Base-by-base conservation (phyloP, 768 basidiomycete genomes). In the Obba rivulosa region DNA sequence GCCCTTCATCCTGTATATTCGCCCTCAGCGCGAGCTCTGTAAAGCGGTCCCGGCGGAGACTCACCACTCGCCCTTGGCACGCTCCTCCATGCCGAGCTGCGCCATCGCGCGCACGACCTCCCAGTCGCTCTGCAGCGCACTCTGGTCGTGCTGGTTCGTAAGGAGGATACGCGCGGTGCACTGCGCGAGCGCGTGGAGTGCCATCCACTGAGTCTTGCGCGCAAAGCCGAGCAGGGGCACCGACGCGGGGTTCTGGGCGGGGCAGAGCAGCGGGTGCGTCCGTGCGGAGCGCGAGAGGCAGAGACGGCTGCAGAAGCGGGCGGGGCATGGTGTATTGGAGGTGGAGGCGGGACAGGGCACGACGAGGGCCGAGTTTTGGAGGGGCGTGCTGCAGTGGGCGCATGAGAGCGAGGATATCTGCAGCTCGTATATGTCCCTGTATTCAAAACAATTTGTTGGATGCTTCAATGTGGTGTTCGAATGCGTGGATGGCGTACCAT, bases 271-370 rank as follows among this genome's bases (percentile, higher is more conserved):
- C 0, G 85, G 78, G 52, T 92, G 89, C 0, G 73, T 72, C 50
- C 73, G 74, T 1, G 74, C 75, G 0, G 86, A 80, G 34, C 87
- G 81, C 14, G 76, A 64, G 13, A 81, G 74, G 60, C 92, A 94
- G 1, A 90, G 76, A 2, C 88, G 77, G 51, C 81, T 87, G 70
- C 92, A 94, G 68, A 90, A 94, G 38, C 80, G 73, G 9, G 77
- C 76, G 3, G 79, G 72, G 54, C 89, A 91, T 22, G 63, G 61
- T 10, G 66, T 34, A 25, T 45, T 36, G 7, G 53, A 45, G 1
- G 67, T 53, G 2, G 71, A 68, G 8, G 69, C 60, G 9, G 76
- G 66, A 59, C 87, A 89, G 5, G 75, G 59, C 17, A 80, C 67
- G 41, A 77, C 68, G 22, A 80, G 69, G 2, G 74, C 66, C 28